Evolutionary conservation across 2,329 filamentous ascomycete species (phyloP).

Genomic region (Apiospora kogelbergensis): DNA sequence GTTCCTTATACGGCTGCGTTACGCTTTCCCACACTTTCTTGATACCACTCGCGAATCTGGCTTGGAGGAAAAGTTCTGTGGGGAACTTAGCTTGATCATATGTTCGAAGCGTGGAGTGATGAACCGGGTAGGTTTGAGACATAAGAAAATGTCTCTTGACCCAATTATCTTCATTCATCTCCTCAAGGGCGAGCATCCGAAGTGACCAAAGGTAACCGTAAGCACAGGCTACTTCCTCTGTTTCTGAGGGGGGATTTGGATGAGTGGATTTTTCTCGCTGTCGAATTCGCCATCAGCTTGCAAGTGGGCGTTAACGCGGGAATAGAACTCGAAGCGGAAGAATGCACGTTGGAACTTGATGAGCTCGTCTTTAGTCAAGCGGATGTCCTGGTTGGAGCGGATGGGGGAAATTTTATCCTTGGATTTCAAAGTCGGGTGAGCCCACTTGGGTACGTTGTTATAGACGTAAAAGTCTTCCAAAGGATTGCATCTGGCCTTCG

Average conservation of each 20-base stretch:
- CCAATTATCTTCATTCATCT: not conserved
- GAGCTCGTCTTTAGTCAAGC: not conserved
- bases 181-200: not conserved
- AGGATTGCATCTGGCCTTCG: not conserved
- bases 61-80: not conserved
- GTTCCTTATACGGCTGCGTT: not conserved
- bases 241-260: not conserved
- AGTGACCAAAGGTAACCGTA: not conserved
- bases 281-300: not conserved
- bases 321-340: not conserved
- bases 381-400: not conserved
- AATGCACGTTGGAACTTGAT: not conserved
- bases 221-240: not conserved
- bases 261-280: not conserved
- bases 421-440: not conserved
- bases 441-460: not conserved
- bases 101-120: not conserved
- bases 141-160: too few species aligned
- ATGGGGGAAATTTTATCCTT: not conserved
- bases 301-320: not conserved
- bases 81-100: accelerated
- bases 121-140: not conserved
- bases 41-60: not conserved
- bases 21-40: not conserved
- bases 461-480: not conserved